phyloP scores from a whole-genome alignment of 768 basidiomycete genomes.

The Panaeolus cyanescens region DNA sequence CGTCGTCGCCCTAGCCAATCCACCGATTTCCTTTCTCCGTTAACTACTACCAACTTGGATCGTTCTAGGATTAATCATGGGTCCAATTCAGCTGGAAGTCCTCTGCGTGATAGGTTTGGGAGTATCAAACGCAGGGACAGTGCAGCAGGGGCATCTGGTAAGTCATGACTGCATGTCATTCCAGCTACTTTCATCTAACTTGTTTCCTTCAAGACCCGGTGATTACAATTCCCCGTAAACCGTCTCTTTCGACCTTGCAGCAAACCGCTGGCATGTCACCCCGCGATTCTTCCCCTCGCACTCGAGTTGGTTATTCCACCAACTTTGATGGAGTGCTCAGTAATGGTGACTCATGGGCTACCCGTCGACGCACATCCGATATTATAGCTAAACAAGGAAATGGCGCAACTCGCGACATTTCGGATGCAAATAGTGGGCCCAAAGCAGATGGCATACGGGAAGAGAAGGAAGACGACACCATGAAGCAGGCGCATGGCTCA shows the following conservation, averaged over 20 bases:
- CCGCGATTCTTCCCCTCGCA: conserved; percentile 71
- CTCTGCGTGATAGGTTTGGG: conserved; percentile 70
- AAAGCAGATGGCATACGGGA: conserved; percentile 58
- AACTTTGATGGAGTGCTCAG: conserved; percentile 76
- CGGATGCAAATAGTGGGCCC: conserved; percentile 38
- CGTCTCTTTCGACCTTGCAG: conserved; percentile 66
- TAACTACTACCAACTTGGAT: conserved; percentile 55
- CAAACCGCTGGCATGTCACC: conserved; percentile 49
- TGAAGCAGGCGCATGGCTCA: conserved; percentile 8
- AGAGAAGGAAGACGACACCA: conserved; percentile 50
- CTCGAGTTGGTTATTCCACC: conserved; percentile 56
- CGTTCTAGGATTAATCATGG: conserved; percentile 58
- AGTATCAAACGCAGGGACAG: conserved; percentile 68
- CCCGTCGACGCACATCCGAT: conserved; percentile 65
- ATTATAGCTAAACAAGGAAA: conserved; percentile 45
- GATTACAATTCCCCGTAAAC: conserved; percentile 60
- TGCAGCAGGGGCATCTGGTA: conserved; percentile 47
- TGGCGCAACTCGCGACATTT: conserved; percentile 37
- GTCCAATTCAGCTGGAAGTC: conserved; percentile 49
- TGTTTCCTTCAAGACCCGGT: conserved; percentile 53
- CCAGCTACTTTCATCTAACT: conserved; percentile 13
- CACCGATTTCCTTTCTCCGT: conserved; percentile 65
- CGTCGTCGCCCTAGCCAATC: conserved; percentile 76
- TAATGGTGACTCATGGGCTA: conserved; percentile 68
- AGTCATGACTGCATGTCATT: conserved; percentile 13